Percentiles rank a stretch among this genome's conserved stretches.
phyloP scores from a whole-genome alignment of 805 yeast species.

The Priceomyces fermenticarens region DNA sequence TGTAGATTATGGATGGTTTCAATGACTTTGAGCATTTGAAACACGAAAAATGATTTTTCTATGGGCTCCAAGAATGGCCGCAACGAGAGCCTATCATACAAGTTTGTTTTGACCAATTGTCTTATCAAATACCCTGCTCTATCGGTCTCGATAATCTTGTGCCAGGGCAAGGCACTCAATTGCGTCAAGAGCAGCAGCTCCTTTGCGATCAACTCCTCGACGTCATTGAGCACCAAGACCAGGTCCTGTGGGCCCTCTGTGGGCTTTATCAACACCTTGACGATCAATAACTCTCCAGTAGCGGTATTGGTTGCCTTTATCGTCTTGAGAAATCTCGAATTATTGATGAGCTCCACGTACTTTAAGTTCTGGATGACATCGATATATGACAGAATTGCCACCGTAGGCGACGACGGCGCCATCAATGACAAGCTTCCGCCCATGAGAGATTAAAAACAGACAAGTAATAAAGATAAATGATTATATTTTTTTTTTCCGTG shows the following conservation, averaged over 20 bases:
- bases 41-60: slow-evolving; percentile 82
- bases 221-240: slow-evolving; percentile 21
- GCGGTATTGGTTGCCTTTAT: slow-evolving; percentile 68
- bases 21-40: slow-evolving; percentile 69
- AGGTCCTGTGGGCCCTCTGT: slow-evolving; percentile 18
- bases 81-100: slow-evolving; percentile 84
- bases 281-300: slow-evolving; percentile 64
- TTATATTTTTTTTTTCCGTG: neutral
- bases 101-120: slow-evolving; percentile 71
- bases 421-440: slow-evolving; percentile 82
- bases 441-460: slow-evolving; percentile 40
- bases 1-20: slow-evolving; percentile 57
- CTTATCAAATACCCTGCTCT: slow-evolving; percentile 89
- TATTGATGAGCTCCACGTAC: slow-evolving; percentile 70
- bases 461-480: neutral
- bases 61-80: slow-evolving; percentile 81
- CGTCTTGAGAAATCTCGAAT: slow-evolving; percentile 82
- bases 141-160: slow-evolving; percentile 77
- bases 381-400: slow-evolving; percentile 85
- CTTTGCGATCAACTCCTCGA: slow-evolving; percentile 26
- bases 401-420: slow-evolving; percentile 89
- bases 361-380: slow-evolving; percentile 75
- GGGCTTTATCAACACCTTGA: slow-evolving; percentile 75
- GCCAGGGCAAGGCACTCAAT: slow-evolving; percentile 65
- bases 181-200: slow-evolving; percentile 39